phyloP scores from a whole-genome alignment of 768 basidiomycete species.

The Sarcodon aspratus region DNA sequence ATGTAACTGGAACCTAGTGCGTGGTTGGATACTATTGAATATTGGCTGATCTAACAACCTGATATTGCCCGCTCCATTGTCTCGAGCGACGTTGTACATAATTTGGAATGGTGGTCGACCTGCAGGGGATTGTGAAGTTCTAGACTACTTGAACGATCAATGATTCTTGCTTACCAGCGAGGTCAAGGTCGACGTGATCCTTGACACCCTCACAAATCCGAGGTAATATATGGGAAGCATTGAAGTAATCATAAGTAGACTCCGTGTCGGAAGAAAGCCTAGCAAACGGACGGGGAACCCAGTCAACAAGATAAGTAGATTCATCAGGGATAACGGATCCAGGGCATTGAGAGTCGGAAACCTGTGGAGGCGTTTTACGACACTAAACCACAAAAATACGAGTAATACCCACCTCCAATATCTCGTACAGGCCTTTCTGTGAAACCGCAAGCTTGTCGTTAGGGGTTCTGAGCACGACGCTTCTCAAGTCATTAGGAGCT shows the following conservation, averaged over 20 bases:
- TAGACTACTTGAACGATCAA: neutral
- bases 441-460: slow-evolving; percentile 69
- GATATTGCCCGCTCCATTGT: slow-evolving; percentile 55
- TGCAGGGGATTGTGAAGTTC: slow-evolving; percentile 14
- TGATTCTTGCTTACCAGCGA: slow-evolving; percentile 40
- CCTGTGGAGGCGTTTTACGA: slow-evolving; percentile 26
- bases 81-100: slow-evolving; percentile 75
- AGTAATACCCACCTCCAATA: slow-evolving; percentile 35
- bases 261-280: slow-evolving; percentile 47
- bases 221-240: slow-evolving; percentile 64
- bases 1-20: slow-evolving; percentile 71
- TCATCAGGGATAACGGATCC: slow-evolving; percentile 55
- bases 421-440: slow-evolving; percentile 67
- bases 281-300: slow-evolving; percentile 72
- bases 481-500: slow-evolving; percentile 26
- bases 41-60: slow-evolving; percentile 65
- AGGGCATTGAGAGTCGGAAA: slow-evolving; percentile 78
- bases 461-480: slow-evolving; percentile 37
- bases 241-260: slow-evolving; percentile 46
- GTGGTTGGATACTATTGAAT: slow-evolving; percentile 76
- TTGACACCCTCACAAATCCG: slow-evolving; percentile 76
- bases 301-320: slow-evolving; percentile 59
- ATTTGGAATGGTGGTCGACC: slow-evolving; percentile 92
- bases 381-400: neutral
- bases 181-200: slow-evolving; percentile 75